A percentile compares a stretch with the other conserved stretches of the same genome.
phyloP scores from a whole-genome alignment of 2,329 filamentous ascomycete genomes.

The Fusarium sp. region DNA sequence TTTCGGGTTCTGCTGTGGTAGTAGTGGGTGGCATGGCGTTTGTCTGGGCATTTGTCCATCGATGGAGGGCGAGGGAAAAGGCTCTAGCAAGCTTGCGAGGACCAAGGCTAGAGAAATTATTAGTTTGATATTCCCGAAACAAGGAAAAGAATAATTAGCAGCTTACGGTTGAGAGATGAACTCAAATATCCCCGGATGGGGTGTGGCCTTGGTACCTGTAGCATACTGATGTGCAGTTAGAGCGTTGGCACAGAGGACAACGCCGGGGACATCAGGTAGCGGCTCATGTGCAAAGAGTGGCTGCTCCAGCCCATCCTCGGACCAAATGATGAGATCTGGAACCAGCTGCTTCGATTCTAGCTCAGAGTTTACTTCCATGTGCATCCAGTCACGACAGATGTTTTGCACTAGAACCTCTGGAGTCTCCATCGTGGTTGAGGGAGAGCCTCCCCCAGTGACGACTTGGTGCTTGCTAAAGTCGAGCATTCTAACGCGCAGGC shows the following conservation, averaged over 20 bases:
- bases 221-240: conserved; percentile 44
- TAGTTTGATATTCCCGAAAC: background rate
- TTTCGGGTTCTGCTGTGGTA: background rate
- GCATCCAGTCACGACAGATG: conserved; percentile 20
- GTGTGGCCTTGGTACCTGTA: conserved; percentile 28
- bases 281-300: background rate
- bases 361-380: conserved; percentile 32
- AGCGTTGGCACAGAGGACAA: conserved; percentile 49
- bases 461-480: background rate
- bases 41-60: conserved; percentile 39
- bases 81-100: conserved; percentile 51
- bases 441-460: background rate
- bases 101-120: conserved; percentile 37
- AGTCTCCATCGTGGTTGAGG: background rate
- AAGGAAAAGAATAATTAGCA: accelerated
- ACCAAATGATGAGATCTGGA: conserved; percentile 44
- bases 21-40: background rate
- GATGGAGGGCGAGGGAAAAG: conserved; percentile 40
- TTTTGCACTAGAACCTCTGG: conserved; percentile 15
- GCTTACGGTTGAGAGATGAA: conserved; percentile 54
- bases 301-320: conserved; percentile 17
- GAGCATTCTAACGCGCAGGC: conserved; percentile 41
- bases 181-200: conserved; percentile 44
- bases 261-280: conserved; percentile 30
- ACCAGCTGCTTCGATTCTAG: conserved; percentile 3